Conservation (phyloP, 805 yeast species). For the Kuraishia piskuri region DNA sequence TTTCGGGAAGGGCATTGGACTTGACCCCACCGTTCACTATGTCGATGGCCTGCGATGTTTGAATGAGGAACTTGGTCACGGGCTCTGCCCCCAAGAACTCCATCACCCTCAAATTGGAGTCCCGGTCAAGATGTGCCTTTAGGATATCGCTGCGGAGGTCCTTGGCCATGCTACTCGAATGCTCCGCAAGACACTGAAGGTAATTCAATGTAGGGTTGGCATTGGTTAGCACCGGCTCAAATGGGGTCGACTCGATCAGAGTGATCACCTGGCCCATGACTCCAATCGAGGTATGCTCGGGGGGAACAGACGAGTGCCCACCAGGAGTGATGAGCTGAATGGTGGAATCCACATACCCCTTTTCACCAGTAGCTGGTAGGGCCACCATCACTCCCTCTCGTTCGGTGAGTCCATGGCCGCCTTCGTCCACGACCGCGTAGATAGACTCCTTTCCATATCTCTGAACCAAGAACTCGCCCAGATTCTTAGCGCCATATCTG, state of each 20-base stretch:
- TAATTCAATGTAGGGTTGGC: constrained; percentile 52
- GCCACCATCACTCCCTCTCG: constrained; percentile 29
- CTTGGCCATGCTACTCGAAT: constrained; percentile 24
- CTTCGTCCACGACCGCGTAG: constrained; percentile 52
- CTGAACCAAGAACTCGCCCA: constrained; percentile 37
- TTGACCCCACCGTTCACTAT: constrained; percentile 66
- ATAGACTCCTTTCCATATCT: constrained; percentile 55
- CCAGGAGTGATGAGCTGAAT: constrained; percentile 47
- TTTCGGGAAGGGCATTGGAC: constrained; percentile 71
- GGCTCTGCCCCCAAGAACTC: constrained; percentile 5
- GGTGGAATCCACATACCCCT: constrained; percentile 29
- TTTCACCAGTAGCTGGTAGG: constrained; percentile 39
- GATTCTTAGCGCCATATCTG: constrained; percentile 45
- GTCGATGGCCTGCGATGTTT: constrained; percentile 64
- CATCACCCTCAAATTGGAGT: constrained; percentile 24
- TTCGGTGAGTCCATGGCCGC: constrained; percentile 26
- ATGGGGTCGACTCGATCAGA: constrained; percentile 50
- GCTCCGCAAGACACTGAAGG: constrained; percentile 57
- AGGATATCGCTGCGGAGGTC: constrained; percentile 20
- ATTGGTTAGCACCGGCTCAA: constrained; percentile 32
- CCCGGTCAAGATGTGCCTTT: constrained; percentile 27
- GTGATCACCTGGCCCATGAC: constrained; percentile 51
- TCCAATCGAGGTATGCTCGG: constrained; percentile 73
- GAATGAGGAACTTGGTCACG: constrained; percentile 28
- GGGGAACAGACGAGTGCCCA: constrained; percentile 53